phyloP scores from a whole-genome alignment of 1,284 basidiomycete species.

The Apiotrichum mycotoxinovorans region DNA sequence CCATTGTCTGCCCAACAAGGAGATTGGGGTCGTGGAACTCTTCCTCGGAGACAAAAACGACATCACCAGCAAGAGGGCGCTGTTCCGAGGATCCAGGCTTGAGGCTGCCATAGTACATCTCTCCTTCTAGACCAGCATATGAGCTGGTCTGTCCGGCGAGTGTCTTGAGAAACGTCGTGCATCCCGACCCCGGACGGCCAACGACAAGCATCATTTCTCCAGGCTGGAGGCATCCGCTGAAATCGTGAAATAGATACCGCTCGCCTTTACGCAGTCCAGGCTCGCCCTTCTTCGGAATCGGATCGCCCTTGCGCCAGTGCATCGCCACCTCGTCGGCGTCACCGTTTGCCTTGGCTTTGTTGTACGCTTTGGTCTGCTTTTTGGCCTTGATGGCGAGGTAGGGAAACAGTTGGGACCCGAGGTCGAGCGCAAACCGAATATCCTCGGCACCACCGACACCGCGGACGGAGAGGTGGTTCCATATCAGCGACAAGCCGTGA shows the following conservation, averaged over 20 bases:
- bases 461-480: conserved; percentile 31
- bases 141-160: conserved; percentile 49
- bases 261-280: conserved; percentile 31
- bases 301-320: conserved; percentile 17
- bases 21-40: conserved; percentile 44
- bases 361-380: conserved; percentile 21
- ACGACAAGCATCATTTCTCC: conserved; percentile 48
- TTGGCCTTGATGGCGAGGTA: conserved; percentile 30
- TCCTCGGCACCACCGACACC: conserved; percentile 35
- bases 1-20: conserved; percentile 43
- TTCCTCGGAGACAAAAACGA: conserved; percentile 42
- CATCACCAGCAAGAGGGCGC: conserved; percentile 4
- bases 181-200: conserved; percentile 49
- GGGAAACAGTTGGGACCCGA: conserved; percentile 34
- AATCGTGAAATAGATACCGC: conserved; percentile 36
- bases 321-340: background rate
- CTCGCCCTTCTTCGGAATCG: conserved; percentile 21
- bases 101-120: conserved; percentile 46
- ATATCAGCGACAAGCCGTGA: conserved; percentile 26
- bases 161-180: conserved; percentile 52
- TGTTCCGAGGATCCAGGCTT: conserved; percentile 11
- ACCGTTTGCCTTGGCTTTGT: conserved; percentile 13
- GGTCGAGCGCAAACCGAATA: conserved; percentile 30
- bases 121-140: conserved; percentile 49
- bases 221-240: conserved; percentile 33